Evolutionary conservation across 768 basidiomycete species (phyloP).

Genomic region (Pleurotus citrinopileatus): DNA sequence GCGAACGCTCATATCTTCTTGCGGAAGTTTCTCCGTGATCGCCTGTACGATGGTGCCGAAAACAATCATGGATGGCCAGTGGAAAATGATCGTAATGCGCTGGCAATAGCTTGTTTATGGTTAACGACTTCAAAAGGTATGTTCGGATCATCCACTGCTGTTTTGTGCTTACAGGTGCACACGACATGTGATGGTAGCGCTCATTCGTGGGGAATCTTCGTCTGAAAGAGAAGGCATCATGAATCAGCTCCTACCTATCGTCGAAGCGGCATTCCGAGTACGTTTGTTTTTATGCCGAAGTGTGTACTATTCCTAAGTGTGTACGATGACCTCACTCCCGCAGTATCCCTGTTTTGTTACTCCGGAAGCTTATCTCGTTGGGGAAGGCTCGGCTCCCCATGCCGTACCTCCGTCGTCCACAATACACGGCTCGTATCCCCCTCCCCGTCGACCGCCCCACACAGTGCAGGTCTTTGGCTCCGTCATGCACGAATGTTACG

Average conservation of each 20-base stretch:
- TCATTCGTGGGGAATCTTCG: conserved; percentile 30
- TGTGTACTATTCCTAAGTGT: conserved; percentile 17
- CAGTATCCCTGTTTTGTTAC: conserved; percentile 40
- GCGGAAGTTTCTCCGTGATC: conserved; percentile 33
- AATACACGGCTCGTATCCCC: conserved; percentile 25
- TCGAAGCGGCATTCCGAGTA: conserved; percentile 49
- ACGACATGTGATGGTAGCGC: conserved; percentile 20
- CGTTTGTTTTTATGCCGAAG: conserved; percentile 21
- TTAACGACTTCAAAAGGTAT: conserved; percentile 36
- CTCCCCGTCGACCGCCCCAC: conserved; percentile 24
- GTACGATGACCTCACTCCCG: conserved; percentile 10
- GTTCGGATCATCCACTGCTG: conserved; percentile 15
- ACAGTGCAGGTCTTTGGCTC: conserved; percentile 43
- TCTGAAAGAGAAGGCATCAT: conserved; percentile 29
- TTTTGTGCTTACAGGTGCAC: background rate
- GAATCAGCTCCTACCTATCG: conserved; percentile 39
- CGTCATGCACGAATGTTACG: conserved; percentile 23
- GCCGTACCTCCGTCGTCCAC: conserved; percentile 14
- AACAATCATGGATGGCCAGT: conserved; percentile 47
- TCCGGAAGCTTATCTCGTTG: conserved; percentile 31
- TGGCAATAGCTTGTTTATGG: conserved; percentile 50
- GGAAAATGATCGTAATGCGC: conserved; percentile 39
- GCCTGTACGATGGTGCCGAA: conserved; percentile 34
- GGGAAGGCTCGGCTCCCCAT: conserved; percentile 12
- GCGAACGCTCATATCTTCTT: conserved; percentile 41